These are phyloP conservation scores for Aspergillus fructus DNA, from an alignment of 2,329 filamentous ascomycete genomes.

Conservation along the genomic window DNA sequence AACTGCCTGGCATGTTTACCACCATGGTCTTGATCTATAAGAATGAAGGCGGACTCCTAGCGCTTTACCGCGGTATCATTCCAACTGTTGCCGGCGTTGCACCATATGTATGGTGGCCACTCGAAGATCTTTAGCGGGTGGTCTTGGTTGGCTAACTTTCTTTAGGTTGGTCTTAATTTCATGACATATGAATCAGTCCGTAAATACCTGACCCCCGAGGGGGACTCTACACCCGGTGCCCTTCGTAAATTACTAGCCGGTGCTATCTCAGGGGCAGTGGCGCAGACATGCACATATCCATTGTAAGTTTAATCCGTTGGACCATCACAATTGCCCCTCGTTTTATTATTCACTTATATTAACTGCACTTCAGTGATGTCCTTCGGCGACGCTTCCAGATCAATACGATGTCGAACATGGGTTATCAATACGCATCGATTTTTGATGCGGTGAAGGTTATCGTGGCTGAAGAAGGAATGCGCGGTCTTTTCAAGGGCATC, in stretches of 20 bases:
- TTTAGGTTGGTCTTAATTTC: constrained; percentile 88
- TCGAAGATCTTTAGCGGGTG: neutral
- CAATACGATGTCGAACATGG: constrained; percentile 98
- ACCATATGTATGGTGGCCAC: constrained; percentile 66
- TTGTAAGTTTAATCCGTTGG: constrained; percentile 65
- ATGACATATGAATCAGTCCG: constrained; percentile 95
- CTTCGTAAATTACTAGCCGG: constrained; percentile 82
- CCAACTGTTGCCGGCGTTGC: constrained; percentile 94
- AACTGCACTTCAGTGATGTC: constrained; percentile 65
- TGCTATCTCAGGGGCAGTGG: constrained; percentile 91
- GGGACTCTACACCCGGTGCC: constrained; percentile 77
- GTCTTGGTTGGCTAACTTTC: constrained; percentile 20
- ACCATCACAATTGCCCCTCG: neutral
- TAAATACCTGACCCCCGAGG: constrained; percentile 79
- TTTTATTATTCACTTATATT: constrained; percentile 1
- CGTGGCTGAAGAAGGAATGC: constrained; percentile 75
- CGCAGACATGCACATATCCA: constrained; percentile 96
- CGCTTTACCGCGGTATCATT: constrained; percentile 90
- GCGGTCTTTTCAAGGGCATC: constrained; percentile 92
- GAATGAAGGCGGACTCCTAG: constrained; percentile 78
- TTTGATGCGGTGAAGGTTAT: constrained; percentile 81
- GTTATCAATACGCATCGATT: constrained; percentile 89
- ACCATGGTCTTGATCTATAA: constrained; percentile 84
- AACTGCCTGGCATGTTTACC: constrained; percentile 88
- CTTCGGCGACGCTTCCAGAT: constrained; percentile 93